phyloP scores from a whole-genome alignment of 1,284 basidiomycete genomes.

The Ustilago sp. region DNA sequence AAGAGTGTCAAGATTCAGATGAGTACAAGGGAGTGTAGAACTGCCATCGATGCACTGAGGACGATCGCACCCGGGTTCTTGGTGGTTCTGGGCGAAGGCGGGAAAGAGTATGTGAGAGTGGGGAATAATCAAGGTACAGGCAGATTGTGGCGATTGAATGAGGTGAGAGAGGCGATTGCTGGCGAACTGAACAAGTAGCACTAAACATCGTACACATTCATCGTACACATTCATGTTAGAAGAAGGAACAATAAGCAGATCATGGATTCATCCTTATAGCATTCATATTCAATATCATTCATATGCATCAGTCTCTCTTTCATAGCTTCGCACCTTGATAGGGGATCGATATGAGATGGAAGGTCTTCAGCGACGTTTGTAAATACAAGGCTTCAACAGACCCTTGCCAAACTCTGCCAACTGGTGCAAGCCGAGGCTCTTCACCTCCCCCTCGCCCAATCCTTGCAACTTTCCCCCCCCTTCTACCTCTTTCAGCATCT shows the following conservation, averaged over 20 bases:
- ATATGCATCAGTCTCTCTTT: no score
- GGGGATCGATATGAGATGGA: not conserved
- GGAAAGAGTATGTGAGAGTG: conserved; percentile 37
- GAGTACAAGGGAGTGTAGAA: conserved; percentile 45
- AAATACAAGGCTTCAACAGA: conserved; percentile 90
- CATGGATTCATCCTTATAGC: not conserved
- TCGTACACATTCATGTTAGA: no score
- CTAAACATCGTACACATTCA: not conserved
- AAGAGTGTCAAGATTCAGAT: conserved; percentile 52
- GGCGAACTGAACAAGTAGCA: conserved; percentile 22
- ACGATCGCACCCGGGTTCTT: conserved; percentile 56
- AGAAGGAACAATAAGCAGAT: no score
- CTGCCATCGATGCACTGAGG: conserved; percentile 34
- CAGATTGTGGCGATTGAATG: conserved; percentile 32
- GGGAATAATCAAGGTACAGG: conserved; percentile 21
- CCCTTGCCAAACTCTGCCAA: conserved; percentile 76
- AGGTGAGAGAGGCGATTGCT: conserved; percentile 21
- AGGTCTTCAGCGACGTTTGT: conserved; percentile 81
- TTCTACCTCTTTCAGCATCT: not conserved
- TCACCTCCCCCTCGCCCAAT: no score
- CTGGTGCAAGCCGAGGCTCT: not conserved
- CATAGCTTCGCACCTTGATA: no score
- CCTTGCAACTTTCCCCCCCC: conserved; percentile 36
- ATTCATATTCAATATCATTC: not conserved
- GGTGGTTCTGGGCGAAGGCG: conserved; percentile 21